Percentiles rank a stretch among this genome's conserved stretches.
Evolutionary conservation across 176 grass and related monocot genomes (phyloP).

Genomic region (Thinopyrum elongatum): DNA sequence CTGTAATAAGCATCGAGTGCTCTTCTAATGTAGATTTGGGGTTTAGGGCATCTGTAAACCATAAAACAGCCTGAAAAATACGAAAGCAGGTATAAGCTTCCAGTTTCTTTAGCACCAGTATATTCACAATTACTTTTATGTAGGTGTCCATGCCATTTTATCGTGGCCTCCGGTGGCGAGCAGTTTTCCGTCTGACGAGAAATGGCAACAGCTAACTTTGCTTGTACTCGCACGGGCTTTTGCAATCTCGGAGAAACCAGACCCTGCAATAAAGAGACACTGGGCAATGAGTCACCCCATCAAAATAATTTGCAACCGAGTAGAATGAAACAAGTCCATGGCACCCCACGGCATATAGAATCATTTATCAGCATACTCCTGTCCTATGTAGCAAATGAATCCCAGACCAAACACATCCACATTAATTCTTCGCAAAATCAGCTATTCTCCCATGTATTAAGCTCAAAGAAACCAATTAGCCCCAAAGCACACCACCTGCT

Average conservation of each 20-base stretch:
- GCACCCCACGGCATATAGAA: not conserved
- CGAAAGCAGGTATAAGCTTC: not conserved
- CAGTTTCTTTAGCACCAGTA: not conserved
- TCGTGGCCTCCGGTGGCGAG: slow-evolving; percentile 98
- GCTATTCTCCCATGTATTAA: slow-evolving; percentile 1
- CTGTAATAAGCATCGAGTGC: slow-evolving; percentile 76
- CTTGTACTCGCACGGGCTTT: slow-evolving; percentile 57
- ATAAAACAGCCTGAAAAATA: slow-evolving; percentile 65
- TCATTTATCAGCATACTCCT: not conserved
- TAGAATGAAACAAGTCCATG: slow-evolving; percentile 2
- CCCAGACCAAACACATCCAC: slow-evolving; percentile 16
- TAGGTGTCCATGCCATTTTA: slow-evolving; percentile 70
- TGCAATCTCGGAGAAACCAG: slow-evolving; percentile 73
- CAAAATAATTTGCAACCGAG: slow-evolving; percentile 16
- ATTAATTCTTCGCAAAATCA: not conserved
- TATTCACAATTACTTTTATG: slow-evolving; percentile 9
- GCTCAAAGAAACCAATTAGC: not conserved
- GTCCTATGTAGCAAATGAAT: slow-evolving; percentile 20
- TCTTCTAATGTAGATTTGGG: slow-evolving; percentile 80
- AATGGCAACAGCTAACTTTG: slow-evolving; percentile 91
- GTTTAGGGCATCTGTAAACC: slow-evolving; percentile 76
- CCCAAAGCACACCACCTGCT: not conserved
- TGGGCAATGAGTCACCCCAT: not conserved
- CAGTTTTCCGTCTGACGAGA: slow-evolving; percentile 89
- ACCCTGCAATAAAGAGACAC: slow-evolving; percentile 46